phyloP scores from a whole-genome alignment of 2,329 filamentous ascomycete genomes.

The Aspergillus alliaceus region DNA sequence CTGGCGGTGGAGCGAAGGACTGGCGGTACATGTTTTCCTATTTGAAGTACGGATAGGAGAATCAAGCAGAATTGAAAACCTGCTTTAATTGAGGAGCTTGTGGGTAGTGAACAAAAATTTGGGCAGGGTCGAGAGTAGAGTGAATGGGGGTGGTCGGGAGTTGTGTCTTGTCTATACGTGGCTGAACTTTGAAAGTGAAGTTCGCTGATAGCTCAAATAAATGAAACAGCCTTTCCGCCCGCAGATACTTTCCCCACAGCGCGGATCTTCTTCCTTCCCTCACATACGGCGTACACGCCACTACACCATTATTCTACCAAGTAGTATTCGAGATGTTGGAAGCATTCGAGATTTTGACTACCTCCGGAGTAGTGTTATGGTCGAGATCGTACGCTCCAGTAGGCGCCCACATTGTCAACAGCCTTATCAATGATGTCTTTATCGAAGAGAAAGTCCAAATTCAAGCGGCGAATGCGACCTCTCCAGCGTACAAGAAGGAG shows the following conservation, averaged over 20 bases:
- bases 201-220: constrained; percentile 21
- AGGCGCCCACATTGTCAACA: constrained; percentile 83
- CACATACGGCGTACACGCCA: constrained; percentile 2
- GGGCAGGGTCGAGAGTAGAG: background rate
- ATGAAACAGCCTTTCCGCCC: constrained; percentile 15
- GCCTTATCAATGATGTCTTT: constrained; percentile 93
- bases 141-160: constrained; percentile 8
- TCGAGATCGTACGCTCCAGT: constrained; percentile 81
- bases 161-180: constrained; percentile 35
- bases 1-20: constrained; percentile 72
- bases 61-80: constrained; percentile 2
- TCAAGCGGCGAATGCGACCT: constrained; percentile 60
- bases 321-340: constrained; percentile 70
- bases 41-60: constrained; percentile 7
- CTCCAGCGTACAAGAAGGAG: constrained; percentile 79
- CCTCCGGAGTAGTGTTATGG: constrained; percentile 95
- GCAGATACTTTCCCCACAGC: constrained; percentile 18
- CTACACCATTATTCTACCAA: background rate
- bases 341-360: constrained; percentile 93
- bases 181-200: constrained; percentile 24
- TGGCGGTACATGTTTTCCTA: constrained; percentile 72
- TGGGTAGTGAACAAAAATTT: background rate
- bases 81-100: constrained; percentile 6
- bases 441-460: constrained; percentile 84
- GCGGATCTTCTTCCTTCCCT: constrained; percentile 10